Base-by-base conservation (phyloP, 805 yeast genomes). In the Sporopachydermia lactativora region DNA sequence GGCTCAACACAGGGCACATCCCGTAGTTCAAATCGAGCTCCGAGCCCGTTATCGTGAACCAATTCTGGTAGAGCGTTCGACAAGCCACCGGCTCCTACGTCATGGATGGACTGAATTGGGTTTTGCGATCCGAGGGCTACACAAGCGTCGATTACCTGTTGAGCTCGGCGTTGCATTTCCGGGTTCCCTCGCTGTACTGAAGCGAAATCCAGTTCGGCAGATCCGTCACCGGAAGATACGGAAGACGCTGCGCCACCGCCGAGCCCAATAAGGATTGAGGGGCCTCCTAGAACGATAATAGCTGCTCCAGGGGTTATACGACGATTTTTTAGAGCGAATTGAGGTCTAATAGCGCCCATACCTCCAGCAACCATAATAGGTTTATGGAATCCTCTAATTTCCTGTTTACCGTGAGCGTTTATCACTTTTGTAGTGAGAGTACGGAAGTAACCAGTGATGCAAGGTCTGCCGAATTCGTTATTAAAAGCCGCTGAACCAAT, bases 191-290 rank as follows among this genome's bases (percentile, higher is more conserved):
- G 80, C 68, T 92, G 99, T 35, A 92, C 99, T 15, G 97, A 88
- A 8, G 98, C 98, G 64, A 86, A 92, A 68, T 92, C 99, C 53
- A 92, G 73, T 49, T 80, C 95, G 19, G 94, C 97, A 35, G 95
- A 82, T 40, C 92, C 96, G 59, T 84, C 96, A 52, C 96, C 96
- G 17, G 95, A 82, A n/a, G 95, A 76, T 39, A 88, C 76, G 11
- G 95, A 83, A 2, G 98, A 92, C 4, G 98, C 98, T 35, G 99
- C 99, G 64, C 99, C 99, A 54, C 99, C 99, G 57, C 99, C 99
- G 43, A 92, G 72, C 54, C 99, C 99, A 61, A 92, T 92, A 52
- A 92, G 73, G 97, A 92, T 89, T 15, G 85, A 83, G 52, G 88
- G 95, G 44, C 99, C 99, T 58, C 99, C 99, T 39, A 92, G 73